A percentile compares a stretch with the other conserved stretches of the same genome.
Conservation (phyloP, 768 basidiomycete species). For the Russula griseocarnosa region DNA sequence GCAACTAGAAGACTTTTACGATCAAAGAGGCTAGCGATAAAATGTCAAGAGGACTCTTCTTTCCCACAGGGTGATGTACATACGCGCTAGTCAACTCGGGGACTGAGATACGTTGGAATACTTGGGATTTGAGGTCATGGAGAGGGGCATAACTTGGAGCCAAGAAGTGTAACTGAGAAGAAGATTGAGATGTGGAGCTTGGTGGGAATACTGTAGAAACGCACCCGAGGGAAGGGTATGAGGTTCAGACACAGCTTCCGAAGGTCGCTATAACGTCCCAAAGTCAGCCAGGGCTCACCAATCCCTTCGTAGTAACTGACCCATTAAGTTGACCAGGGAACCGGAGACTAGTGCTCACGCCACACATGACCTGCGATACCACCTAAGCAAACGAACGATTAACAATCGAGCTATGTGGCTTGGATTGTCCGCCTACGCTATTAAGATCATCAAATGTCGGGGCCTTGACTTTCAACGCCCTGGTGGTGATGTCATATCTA, state of each 20-base stretch:
- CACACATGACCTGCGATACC: conserved; percentile 89
- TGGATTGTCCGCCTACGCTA: conserved; percentile 41
- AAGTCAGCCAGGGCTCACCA: background rate
- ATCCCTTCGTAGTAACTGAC: conserved; percentile 38
- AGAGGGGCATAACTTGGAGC: conserved; percentile 94
- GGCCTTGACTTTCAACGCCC: conserved; percentile 58
- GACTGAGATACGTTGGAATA: conserved; percentile 58
- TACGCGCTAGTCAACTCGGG: conserved; percentile 73
- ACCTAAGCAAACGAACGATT: conserved; percentile 40
- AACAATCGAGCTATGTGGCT: background rate
- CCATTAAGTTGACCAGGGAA: conserved; percentile 95
- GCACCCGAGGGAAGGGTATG: conserved; percentile 90
- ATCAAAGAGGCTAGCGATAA: conserved; percentile 63
- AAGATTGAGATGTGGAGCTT: conserved; percentile 2
- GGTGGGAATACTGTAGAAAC: conserved; percentile 24
- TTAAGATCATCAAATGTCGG: conserved; percentile 70
- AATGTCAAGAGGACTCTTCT: background rate
- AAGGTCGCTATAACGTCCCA: conserved; percentile 54
- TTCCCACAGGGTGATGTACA: conserved; percentile 29
- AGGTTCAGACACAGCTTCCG: conserved; percentile 92
- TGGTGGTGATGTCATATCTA: conserved; percentile 69
- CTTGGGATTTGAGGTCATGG: conserved; percentile 56
- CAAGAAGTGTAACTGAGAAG: conserved; percentile 83
- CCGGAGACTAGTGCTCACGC: conserved; percentile 85
- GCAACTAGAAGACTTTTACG: conserved; percentile 77